Conservation (phyloP, 1,284 basidiomycete species). For the Phlebopus sp. region DNA sequence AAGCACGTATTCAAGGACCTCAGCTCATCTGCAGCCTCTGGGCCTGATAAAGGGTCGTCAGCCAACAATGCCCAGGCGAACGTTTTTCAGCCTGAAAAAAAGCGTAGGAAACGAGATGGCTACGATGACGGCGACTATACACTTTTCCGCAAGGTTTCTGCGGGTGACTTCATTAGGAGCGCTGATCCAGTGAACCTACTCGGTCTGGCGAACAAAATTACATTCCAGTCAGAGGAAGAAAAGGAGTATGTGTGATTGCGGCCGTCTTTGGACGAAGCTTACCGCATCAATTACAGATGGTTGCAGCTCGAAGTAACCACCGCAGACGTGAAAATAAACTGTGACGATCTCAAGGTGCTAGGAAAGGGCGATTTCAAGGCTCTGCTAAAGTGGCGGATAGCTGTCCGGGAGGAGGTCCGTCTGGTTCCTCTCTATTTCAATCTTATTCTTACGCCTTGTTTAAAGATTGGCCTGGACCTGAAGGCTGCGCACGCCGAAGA, state of each 20-base stretch:
- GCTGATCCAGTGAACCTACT: constrained; percentile 79
- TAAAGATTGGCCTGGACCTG: constrained; percentile 76
- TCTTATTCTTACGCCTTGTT: constrained; percentile 5
- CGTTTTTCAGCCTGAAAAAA: constrained; percentile 98
- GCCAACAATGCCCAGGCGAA: constrained; percentile 74
- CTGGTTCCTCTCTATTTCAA: constrained; percentile 2
- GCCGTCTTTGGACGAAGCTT: constrained; percentile 4
- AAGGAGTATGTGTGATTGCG: constrained; percentile 54
- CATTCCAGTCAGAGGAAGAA: constrained; percentile 83
- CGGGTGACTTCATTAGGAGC: constrained; percentile 72
- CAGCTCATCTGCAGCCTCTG: constrained; percentile 46
- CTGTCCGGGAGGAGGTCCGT: constrained; percentile 77
- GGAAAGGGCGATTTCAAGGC: constrained; percentile 97
- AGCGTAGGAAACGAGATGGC: constrained; percentile 88
- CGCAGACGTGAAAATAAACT: constrained; percentile 78
- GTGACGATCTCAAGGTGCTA: constrained; percentile 92
- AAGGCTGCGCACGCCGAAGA: constrained; percentile 74
- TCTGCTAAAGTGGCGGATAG: constrained; percentile 88
- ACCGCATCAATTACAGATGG: constrained; percentile 51
- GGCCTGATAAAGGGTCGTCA: constrained; percentile 48
- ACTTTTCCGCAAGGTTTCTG: constrained; percentile 77
- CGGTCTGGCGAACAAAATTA: constrained; percentile 82
- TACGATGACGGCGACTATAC: constrained; percentile 96
- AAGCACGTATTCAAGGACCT: constrained; percentile 98
- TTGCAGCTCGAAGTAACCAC: constrained; percentile 71